These are phyloP conservation scores for Tuber calosporum DNA, from an alignment of 495 filamentous ascomycete genomes.

Conservation along the genomic window DNA sequence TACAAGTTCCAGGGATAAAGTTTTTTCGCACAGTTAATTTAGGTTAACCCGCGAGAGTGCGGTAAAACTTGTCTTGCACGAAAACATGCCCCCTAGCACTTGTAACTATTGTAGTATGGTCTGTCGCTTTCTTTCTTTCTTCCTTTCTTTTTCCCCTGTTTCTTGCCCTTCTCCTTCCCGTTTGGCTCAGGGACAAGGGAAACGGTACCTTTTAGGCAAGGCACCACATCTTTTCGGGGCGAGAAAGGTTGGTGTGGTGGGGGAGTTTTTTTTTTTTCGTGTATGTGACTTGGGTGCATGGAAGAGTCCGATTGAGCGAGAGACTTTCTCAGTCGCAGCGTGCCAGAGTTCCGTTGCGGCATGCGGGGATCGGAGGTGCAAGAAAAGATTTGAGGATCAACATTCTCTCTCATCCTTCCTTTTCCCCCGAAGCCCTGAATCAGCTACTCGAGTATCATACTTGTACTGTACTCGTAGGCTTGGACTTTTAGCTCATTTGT, in stretches of 20 bases:
- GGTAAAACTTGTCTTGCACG: no score
- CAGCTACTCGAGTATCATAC: no score
- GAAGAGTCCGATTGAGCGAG: neutral
- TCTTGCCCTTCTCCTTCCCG: neutral
- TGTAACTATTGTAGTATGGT: no score
- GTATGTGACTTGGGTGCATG: neutral
- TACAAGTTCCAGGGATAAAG: no score
- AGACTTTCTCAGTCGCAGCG: neutral
- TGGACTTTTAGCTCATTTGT: neutral
- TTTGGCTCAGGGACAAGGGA: neutral
- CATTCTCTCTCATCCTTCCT: neutral
- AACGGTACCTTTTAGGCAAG: constrained; percentile 3
- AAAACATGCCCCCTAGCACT: no score
- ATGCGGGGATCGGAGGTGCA: neutral
- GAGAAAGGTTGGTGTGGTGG: neutral
- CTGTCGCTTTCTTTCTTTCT: no score
- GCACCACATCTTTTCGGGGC: neutral
- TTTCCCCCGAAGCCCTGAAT: no score
- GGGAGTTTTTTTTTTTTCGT: neutral
- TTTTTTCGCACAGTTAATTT: no score
- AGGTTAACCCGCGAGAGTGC: no score
- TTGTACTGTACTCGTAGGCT: no score
- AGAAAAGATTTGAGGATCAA: neutral
- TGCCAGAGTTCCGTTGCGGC: neutral
- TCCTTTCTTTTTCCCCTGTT: no score